Conservation (phyloP, 1,139 yeast species). For the Debaryomyces subglobosus region DNA sequence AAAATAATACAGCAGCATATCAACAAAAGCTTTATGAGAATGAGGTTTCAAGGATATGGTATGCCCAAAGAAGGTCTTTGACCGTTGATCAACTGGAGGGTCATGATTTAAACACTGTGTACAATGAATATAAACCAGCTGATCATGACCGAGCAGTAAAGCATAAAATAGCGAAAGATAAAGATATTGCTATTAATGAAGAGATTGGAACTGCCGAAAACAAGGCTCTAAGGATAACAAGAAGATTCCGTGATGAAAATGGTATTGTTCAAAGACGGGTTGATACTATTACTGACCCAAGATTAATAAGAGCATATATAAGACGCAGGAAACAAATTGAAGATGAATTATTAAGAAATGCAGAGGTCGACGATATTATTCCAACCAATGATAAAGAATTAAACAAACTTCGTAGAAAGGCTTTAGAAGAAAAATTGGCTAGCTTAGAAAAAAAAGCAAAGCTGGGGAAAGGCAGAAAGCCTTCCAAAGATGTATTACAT, state of each 20-base stretch:
- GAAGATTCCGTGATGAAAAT: conserved; percentile 81
- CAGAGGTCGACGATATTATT: conserved; percentile 68
- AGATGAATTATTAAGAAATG: conserved; percentile 59
- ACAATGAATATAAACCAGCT: conserved; percentile 43
- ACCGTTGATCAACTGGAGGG: conserved; percentile 45
- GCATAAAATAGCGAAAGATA: conserved; percentile 33
- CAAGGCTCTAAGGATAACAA: conserved; percentile 67
- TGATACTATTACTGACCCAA: conserved; percentile 79
- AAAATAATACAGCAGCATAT: conserved; percentile 59
- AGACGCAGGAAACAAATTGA: conserved; percentile 77
- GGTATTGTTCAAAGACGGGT: conserved; percentile 84
- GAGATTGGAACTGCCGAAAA: conserved; percentile 34
- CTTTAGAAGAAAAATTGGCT: conserved; percentile 83
- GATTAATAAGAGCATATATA: conserved; percentile 84
- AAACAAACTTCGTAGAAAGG: conserved; percentile 75
- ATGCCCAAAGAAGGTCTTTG: conserved; percentile 72
- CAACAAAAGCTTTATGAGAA: conserved; percentile 94
- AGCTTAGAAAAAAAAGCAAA: conserved; percentile 71
- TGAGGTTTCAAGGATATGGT: conserved; percentile 90
- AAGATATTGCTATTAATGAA: conserved; percentile 22
- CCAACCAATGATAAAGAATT: conserved; percentile 87
- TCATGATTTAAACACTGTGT: conserved; percentile 33
- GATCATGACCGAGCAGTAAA: conserved; percentile 38
- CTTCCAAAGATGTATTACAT: conserved; percentile 41
- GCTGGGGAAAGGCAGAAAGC: conserved; percentile 46